These are phyloP conservation scores for Auriscalpium orientale DNA, from an alignment of 768 basidiomycete species.

Conservation along the genomic window DNA sequence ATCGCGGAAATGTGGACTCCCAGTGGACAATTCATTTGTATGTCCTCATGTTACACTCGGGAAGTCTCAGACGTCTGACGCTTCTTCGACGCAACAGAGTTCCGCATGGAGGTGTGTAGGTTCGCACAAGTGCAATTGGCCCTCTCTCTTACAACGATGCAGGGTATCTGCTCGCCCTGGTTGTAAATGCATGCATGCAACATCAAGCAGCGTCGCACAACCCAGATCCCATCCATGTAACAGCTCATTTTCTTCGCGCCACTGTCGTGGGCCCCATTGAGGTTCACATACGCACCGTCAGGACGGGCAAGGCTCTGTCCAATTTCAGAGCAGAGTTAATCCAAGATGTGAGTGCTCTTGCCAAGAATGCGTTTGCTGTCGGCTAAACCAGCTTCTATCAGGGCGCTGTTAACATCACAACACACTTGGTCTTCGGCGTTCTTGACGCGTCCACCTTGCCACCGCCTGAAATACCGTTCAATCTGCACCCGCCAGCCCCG, in stretches of 20 bases:
- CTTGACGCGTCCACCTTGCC: background rate
- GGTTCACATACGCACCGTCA: slow-evolving; percentile 41
- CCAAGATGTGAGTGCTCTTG: slow-evolving; percentile 39
- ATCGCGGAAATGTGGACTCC: background rate
- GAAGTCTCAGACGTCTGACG: background rate
- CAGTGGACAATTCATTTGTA: background rate
- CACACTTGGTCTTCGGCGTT: background rate
- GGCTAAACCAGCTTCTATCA: background rate
- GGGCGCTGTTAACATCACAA: background rate
- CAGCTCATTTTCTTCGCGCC: slow-evolving; percentile 48
- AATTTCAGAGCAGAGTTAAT: slow-evolving; percentile 51
- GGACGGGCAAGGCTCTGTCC: slow-evolving; percentile 44
- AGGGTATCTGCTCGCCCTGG: slow-evolving; percentile 55
- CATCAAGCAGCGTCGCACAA: slow-evolving; percentile 42
- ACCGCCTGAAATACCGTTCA: background rate
- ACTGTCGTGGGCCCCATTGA: slow-evolving; percentile 35
- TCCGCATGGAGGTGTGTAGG: background rate
- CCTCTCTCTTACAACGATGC: background rate
- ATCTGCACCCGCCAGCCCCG: background rate
- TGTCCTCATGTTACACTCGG: background rate
- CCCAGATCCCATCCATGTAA: slow-evolving; percentile 51
- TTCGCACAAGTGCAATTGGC: background rate
- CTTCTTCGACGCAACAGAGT: background rate
- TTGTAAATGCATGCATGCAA: slow-evolving; percentile 46
- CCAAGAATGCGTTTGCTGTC: background rate